Conservation (phyloP, 345 rosid genomes). For the Reutealis trisperma region DNA sequence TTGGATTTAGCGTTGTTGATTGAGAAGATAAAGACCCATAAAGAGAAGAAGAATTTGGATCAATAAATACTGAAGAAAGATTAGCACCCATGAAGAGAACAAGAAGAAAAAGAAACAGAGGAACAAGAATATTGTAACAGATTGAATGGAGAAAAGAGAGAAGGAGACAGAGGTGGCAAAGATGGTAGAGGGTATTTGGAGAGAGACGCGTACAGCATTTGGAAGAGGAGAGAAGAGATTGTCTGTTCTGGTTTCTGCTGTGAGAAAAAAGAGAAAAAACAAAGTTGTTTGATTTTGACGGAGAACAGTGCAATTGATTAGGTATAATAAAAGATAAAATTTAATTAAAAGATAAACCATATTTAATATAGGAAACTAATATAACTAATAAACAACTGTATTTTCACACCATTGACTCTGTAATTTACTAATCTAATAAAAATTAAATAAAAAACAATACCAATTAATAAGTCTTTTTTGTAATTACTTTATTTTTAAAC, state of each 20-base stretch:
- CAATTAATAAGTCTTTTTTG: too few relatives aligned
- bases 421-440: too few relatives aligned
- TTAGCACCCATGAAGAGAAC: constrained; percentile 61
- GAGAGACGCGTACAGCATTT: constrained; percentile 20
- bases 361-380: not conserved
- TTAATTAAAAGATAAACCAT: not conserved
- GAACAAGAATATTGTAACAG: not conserved
- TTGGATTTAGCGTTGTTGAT: constrained; percentile 27
- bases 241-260: not conserved
- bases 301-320: not conserved
- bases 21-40: constrained; percentile 10
- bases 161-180: not conserved
- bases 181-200: constrained; percentile 7
- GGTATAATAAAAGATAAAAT: not conserved
- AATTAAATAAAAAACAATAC: too few relatives aligned
- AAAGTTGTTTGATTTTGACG: not conserved
- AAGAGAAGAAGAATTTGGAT: constrained; percentile 22
- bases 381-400: not conserved
- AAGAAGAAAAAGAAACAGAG: not conserved
- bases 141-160: not conserved
- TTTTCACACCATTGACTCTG: not conserved
- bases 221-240: not conserved
- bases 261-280: not conserved
- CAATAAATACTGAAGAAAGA: constrained; percentile 41
- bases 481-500: too few relatives aligned